Conservation (phyloP, 768 basidiomycete genomes). For the Lactifluus pinguis region DNA sequence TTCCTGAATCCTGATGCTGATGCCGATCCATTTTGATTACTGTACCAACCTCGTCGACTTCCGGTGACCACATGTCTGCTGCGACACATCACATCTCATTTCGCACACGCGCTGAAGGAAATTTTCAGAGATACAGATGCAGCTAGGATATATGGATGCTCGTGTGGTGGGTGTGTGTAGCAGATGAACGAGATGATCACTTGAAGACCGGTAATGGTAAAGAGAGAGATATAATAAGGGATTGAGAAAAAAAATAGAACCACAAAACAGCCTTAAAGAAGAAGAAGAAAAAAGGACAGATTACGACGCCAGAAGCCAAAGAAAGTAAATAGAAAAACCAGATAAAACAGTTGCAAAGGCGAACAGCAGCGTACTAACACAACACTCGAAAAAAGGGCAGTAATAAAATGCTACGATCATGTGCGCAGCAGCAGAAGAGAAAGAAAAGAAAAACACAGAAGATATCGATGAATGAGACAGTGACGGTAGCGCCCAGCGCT, state of each 20-base stretch:
- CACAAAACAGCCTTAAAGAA: background rate
- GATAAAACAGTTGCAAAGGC: slow-evolving; percentile 11
- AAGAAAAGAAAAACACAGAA: background rate
- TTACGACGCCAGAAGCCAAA: background rate
- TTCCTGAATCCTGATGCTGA: no score
- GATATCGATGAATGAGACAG: no score
- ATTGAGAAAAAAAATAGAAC: background rate
- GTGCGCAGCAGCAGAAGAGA: background rate
- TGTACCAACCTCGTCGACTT: no score
- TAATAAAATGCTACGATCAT: background rate
- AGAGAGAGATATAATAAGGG: background rate
- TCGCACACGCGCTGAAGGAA: no score
- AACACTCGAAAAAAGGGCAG: slow-evolving; percentile 3
- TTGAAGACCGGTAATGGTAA: background rate
- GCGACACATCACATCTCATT: background rate
- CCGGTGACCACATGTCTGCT: no score
- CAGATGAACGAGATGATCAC: slow-evolving; percentile 13
- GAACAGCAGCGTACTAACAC: slow-evolving; percentile 20
- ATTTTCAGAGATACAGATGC: slow-evolving; percentile 17
- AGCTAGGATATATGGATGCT: slow-evolving; percentile 20
- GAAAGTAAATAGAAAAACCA: background rate
- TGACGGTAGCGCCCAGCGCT: slow-evolving; percentile 8
- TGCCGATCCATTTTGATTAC: no score
- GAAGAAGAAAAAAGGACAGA: background rate
- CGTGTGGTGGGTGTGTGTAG: slow-evolving; percentile 17